Conservation (phyloP, 1,284 basidiomycete species). For the Chiua sp. region DNA sequence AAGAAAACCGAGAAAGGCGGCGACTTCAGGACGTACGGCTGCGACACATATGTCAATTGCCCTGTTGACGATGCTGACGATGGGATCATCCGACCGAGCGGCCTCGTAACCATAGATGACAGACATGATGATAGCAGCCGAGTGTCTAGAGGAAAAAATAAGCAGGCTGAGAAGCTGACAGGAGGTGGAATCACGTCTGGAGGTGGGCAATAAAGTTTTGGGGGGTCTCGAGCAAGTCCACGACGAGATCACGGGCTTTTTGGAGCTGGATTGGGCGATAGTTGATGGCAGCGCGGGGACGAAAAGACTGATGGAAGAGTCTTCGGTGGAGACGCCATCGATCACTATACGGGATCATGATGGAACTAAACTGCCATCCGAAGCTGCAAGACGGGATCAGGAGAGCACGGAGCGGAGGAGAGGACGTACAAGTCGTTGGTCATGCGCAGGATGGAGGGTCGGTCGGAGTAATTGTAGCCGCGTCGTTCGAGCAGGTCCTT, state of each 20-base stretch:
- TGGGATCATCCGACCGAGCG: slow-evolving; percentile 31
- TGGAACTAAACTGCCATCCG: slow-evolving; percentile 36
- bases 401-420: neutral
- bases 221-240: slow-evolving; percentile 30
- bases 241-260: slow-evolving; percentile 31
- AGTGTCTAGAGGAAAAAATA: slow-evolving; percentile 22
- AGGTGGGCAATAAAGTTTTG: slow-evolving; percentile 25
- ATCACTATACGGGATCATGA: slow-evolving; percentile 32
- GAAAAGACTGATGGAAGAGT: slow-evolving; percentile 35
- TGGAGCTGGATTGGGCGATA: slow-evolving; percentile 32
- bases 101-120: slow-evolving; percentile 35
- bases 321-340: slow-evolving; percentile 37
- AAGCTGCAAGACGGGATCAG: slow-evolving; percentile 21
- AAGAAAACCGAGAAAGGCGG: slow-evolving; percentile 33
- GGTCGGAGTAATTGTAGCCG: slow-evolving; percentile 37
- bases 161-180: neutral
- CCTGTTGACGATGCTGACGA: slow-evolving; percentile 27
- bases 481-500: slow-evolving; percentile 36
- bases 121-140: slow-evolving; percentile 35
- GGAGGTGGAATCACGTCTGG: slow-evolving; percentile 24
- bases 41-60: slow-evolving; percentile 25
- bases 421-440: slow-evolving; percentile 35
- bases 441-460: slow-evolving; percentile 29
- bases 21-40: slow-evolving; percentile 31
- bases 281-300: slow-evolving; percentile 21